Evolutionary conservation across 306 rosid species (phyloP), one percentile per base, ranked within the genome.

Genomic region (Fragaria ananassa): DNA sequence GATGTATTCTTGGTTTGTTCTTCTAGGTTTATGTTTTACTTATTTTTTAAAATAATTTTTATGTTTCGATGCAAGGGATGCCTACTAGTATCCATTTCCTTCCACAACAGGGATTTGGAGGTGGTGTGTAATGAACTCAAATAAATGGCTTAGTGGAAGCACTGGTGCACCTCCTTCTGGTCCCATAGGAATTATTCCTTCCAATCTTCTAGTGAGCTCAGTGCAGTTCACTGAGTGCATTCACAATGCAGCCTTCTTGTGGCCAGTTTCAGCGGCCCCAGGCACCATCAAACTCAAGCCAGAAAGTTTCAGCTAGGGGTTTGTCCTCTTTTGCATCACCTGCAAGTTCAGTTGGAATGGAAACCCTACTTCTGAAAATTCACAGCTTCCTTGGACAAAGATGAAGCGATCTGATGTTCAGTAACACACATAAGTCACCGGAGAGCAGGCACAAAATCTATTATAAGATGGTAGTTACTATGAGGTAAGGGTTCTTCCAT

Each of bases 401-500:
- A 89, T 94, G 98, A 94, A 87, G 76, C 93, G 91, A 80, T 80
- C 93, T 79, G 96, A 94, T 84, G 92, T 92, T 74, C 96, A 91
- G 82, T 92, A 94, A 84, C 92, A 94, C 78, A 72, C 85, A 2
- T 92, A 62, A 84, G 90, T 94, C 84, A 92, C 97, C 2, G 97
- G 97, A 73, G 97, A 92, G 82, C 91, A 94, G 89, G 98, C 98
- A 6, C 89, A 95, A 71, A 94, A 88, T 85, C 89, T 94, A 61
- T 94, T 85, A 80, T 90, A 74, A 94, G 98, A 85, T 92, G 98
- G 98, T 83, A 97, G 81, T 83, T 94, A 74, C 98, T 97, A 27
- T 89, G 96, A 92, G 98, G 97, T 94, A 81, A 69, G 75, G 50
- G 27, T 58, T 72, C 47, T 47, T 29, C 2, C 44, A 5, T 37